phyloP scores from a whole-genome alignment of 2,329 filamentous ascomycete genomes.

The Phialophora expanda region DNA sequence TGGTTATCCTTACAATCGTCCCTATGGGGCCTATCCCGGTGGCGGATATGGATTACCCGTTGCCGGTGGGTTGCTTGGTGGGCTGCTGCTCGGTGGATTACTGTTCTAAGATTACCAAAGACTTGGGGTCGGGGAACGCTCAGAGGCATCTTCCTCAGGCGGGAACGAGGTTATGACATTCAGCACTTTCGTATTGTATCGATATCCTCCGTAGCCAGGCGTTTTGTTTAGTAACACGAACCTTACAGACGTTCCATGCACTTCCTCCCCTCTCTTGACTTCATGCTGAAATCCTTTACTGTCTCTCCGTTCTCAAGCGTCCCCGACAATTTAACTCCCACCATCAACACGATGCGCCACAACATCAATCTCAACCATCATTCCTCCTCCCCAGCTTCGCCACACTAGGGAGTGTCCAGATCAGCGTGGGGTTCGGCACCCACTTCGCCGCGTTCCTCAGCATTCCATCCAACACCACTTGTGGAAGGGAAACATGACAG shows the following conservation, averaged over 20 bases:
- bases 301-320: too few relatives aligned
- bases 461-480: slow-evolving; percentile 51
- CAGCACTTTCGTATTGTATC: not conserved
- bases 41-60: slow-evolving; percentile 55
- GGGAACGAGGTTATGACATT: slow-evolving; percentile 8
- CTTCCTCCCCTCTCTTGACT: slow-evolving; percentile 14
- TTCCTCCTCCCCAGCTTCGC: too few relatives aligned
- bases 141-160: not conserved
- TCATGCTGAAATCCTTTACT: not conserved
- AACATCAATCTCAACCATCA: too few relatives aligned
- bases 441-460: slow-evolving; percentile 54
- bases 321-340: too few relatives aligned
- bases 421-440: slow-evolving; percentile 59
- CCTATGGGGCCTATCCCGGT: slow-evolving; percentile 52
- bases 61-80: slow-evolving; percentile 54
- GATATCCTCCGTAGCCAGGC: slow-evolving; percentile 13
- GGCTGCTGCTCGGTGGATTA: slow-evolving; percentile 54
- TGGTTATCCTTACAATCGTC: slow-evolving; percentile 53
- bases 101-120: slow-evolving; percentile 39
- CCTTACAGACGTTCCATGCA: not conserved
- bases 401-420: slow-evolving; percentile 53
- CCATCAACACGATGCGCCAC: too few relatives aligned
- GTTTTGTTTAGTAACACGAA: not conserved
- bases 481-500: slow-evolving; percentile 53
- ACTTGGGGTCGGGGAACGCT: not conserved